A percentile compares a stretch with the other conserved stretches of the same genome.
These are phyloP conservation scores for Starmerella davenportii DNA, from an alignment of 805 yeast genomes.

Conservation along the genomic window DNA sequence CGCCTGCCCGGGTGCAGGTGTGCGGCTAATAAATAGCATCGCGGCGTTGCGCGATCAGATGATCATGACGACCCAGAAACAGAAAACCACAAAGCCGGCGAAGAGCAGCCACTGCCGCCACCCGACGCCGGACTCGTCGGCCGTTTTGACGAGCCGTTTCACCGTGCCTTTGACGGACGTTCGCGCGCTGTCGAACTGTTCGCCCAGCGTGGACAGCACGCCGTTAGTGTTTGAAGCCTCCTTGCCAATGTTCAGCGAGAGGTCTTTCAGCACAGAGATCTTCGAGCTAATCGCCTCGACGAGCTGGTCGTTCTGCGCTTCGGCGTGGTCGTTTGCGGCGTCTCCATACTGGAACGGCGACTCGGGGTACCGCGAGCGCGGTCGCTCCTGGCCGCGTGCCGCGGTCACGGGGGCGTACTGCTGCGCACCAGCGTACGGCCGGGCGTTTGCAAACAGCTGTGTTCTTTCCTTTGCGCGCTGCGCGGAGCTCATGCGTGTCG, in stretches of 20 bases:
- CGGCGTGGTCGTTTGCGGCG: constrained; percentile 38
- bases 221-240: constrained; percentile 40
- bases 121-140: constrained; percentile 44
- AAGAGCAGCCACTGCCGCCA: constrained; percentile 42
- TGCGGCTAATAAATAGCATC: too few relatives aligned
- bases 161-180: constrained; percentile 34
- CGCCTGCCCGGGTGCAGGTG: too few relatives aligned
- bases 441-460: constrained; percentile 23
- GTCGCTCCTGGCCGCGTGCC: neutral
- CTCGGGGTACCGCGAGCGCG: constrained; percentile 2
- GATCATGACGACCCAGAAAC: constrained; percentile 32
- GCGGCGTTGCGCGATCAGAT: too few relatives aligned
- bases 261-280: constrained; percentile 36
- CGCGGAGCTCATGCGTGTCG: neutral
- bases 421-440: constrained; percentile 15
- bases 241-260: constrained; percentile 43
- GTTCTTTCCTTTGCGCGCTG: constrained; percentile 22
- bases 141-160: constrained; percentile 43
- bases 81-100: constrained; percentile 30
- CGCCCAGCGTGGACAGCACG: constrained; percentile 28
- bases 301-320: constrained; percentile 49
- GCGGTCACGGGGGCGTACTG: neutral
- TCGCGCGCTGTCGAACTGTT: constrained; percentile 32
- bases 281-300: constrained; percentile 36
- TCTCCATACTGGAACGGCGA: constrained; percentile 27